Percentiles rank a stretch among this genome's conserved stretches.
These are phyloP conservation scores for Heterobasidion parviporum DNA, from an alignment of 1,284 basidiomycete genomes.

Conservation along the genomic window DNA sequence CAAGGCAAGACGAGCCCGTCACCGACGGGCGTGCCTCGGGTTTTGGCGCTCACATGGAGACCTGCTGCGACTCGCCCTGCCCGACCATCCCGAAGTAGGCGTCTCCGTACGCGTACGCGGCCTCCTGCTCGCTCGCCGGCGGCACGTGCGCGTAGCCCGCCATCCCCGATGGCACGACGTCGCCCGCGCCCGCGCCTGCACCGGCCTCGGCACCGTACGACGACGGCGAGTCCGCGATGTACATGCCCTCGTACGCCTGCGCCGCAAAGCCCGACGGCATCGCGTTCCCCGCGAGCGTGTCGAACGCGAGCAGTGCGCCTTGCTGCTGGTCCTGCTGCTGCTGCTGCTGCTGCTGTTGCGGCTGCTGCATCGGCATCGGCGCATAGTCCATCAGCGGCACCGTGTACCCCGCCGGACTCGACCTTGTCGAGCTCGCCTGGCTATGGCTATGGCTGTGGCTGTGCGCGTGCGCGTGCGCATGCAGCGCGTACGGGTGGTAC, in stretches of 20 bases:
- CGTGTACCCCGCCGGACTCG: slow-evolving; percentile 46
- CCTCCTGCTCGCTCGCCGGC: background rate
- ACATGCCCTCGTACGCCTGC: background rate
- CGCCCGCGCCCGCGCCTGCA: too few species aligned
- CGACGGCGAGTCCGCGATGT: background rate
- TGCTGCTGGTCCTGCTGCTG: slow-evolving; percentile 7
- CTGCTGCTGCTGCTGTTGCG: slow-evolving; percentile 15
- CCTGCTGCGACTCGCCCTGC: slow-evolving; percentile 6
- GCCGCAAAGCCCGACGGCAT: background rate
- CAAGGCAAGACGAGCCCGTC: too few species aligned
- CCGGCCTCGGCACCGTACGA: background rate
- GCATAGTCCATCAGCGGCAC: slow-evolving; percentile 31
- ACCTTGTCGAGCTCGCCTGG: slow-evolving; percentile 21
- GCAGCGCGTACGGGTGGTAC: background rate
- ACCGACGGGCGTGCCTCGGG: background rate
- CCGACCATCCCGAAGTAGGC: background rate
- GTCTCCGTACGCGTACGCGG: background rate
- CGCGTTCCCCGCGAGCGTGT: background rate
- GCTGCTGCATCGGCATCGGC: background rate
- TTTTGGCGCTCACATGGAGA: slow-evolving; percentile 9
- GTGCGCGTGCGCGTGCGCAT: background rate
- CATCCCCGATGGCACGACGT: background rate
- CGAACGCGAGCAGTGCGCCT: background rate
- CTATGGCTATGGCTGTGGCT: background rate
- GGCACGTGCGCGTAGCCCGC: background rate